Conservation (phyloP, 805 yeast genomes). For the Nakazawaea anatomiae region DNA sequence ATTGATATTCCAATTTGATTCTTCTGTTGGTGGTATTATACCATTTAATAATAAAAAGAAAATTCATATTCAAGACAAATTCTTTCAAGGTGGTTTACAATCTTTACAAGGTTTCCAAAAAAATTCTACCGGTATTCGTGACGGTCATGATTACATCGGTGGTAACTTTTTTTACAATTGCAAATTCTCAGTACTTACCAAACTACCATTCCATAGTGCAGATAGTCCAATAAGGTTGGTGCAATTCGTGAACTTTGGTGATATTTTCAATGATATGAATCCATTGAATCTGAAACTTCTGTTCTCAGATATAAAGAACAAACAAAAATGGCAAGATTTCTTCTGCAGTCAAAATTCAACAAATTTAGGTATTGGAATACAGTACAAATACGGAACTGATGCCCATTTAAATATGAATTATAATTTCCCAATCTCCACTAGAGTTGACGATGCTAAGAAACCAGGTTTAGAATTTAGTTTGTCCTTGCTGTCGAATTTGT, state of each 20-base stretch:
- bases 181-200: conserved; percentile 53
- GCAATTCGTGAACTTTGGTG: conserved; percentile 62
- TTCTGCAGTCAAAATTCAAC: conserved; percentile 33
- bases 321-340: conserved; percentile 13
- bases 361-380: conserved; percentile 46
- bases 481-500: conserved; percentile 20
- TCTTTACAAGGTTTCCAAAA: conserved; percentile 65
- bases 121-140: conserved; percentile 63
- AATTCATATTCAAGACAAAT: conserved; percentile 70
- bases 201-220: conserved; percentile 46
- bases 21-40: conserved; percentile 52
- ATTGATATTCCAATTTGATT: conserved; percentile 43
- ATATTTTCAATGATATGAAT: conserved; percentile 28
- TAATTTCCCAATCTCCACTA: conserved; percentile 52
- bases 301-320: not conserved
- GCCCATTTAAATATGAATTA: conserved; percentile 67
- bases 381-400: conserved; percentile 50
- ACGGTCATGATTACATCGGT: conserved; percentile 52
- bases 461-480: conserved; percentile 45
- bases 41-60: conserved; percentile 27
- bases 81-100: conserved; percentile 76
- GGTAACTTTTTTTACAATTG: conserved; percentile 56
- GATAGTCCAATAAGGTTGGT: conserved; percentile 57
- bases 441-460: conserved; percentile 42
- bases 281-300: conserved; percentile 10